These are phyloP conservation scores for Helianthus tuberosus DNA, from an alignment of 129 eudicot species.

Conservation along the genomic window DNA sequence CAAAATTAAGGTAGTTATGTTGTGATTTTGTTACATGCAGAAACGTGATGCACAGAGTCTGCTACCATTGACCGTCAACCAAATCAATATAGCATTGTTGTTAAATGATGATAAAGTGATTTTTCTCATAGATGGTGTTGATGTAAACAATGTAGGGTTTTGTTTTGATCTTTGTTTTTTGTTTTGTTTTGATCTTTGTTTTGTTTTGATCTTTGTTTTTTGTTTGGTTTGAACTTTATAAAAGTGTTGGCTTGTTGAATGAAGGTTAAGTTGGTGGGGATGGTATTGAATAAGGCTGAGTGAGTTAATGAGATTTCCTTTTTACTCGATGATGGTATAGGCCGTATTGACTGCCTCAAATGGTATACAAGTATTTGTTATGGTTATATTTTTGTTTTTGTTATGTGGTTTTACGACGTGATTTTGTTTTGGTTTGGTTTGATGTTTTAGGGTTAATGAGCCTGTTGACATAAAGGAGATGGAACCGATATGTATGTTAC, in stretches of 20 bases:
- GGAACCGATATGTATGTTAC: conserved; percentile 50
- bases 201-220: too few relatives aligned
- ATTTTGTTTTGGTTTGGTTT: conserved; percentile 25
- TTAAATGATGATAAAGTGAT: conserved; percentile 49
- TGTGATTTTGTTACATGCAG: conserved; percentile 24
- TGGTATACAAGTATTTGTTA: too few relatives aligned
- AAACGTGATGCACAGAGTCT: too few relatives aligned
- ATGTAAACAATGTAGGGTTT: too few relatives aligned
- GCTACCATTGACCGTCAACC: conserved; percentile 84
- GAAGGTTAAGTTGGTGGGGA: conserved; percentile 86
- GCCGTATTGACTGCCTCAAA: conserved; percentile 76
- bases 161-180: too few relatives aligned
- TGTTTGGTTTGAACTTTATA: too few relatives aligned
- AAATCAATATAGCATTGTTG: conserved; percentile 52
- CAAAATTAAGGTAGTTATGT: not conserved
- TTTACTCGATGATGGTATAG: conserved; percentile 86
- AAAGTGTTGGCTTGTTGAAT: not conserved
- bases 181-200: too few relatives aligned
- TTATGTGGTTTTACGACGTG: conserved; percentile 7
- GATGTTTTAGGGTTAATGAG: conserved; percentile 53
- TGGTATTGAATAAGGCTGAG: conserved; percentile 61
- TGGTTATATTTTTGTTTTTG: not conserved
- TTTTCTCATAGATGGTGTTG: too few relatives aligned
- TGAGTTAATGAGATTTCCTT: conserved; percentile 79
- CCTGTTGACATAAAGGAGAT: conserved; percentile 63